Evolutionary conservation across 306 rosid species (phyloP).

Genomic region (Geum urbanum): DNA sequence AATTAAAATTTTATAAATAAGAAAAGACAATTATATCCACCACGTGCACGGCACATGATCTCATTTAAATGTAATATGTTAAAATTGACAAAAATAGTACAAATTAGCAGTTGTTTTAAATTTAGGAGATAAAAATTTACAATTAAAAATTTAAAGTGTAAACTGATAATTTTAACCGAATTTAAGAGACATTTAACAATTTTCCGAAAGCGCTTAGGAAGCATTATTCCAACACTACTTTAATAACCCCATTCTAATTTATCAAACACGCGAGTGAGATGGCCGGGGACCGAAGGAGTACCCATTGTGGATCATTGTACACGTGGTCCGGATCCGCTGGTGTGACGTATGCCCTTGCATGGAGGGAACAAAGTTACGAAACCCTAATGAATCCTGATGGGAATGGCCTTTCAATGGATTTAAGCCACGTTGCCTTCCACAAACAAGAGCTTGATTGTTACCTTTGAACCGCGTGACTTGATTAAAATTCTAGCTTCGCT

Average conservation of each 20-base stretch:
- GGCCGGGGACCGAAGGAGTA: no score
- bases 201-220: no score
- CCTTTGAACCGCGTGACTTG: constrained; percentile 35
- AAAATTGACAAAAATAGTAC: no score
- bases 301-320: constrained; percentile 25
- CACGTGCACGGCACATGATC: no score
- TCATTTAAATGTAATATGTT: no score
- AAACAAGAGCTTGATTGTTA: neutral
- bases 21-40: no score
- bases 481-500: neutral
- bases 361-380: constrained; percentile 23
- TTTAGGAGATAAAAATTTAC: no score
- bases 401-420: neutral
- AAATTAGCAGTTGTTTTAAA: no score
- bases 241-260: neutral
- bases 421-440: constrained; percentile 30
- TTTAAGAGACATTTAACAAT: no score
- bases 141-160: no score
- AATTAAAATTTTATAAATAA: no score
- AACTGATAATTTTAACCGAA: no score
- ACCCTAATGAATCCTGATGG: constrained; percentile 19
- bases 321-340: constrained; percentile 31
- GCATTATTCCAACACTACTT: neutral
- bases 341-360: constrained; percentile 40
- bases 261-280: constrained; percentile 19